phyloP scores from a whole-genome alignment of 2,329 filamentous ascomycete genomes.

The Eutypella sp. region DNA sequence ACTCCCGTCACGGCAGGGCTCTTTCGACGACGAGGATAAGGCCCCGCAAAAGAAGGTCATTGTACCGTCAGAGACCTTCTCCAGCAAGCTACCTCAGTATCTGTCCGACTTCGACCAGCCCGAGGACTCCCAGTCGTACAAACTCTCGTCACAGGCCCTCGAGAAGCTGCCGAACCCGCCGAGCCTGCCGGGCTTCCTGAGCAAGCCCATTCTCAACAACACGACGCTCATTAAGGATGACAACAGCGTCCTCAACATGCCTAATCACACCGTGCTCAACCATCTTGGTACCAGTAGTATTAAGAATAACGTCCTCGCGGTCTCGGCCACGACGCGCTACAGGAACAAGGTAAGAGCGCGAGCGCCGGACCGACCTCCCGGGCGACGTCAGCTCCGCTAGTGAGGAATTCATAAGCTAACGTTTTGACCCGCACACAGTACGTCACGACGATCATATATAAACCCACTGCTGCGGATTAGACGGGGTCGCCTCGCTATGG shows the following conservation, averaged over 20 bases:
- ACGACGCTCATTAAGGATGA: constrained; percentile 93
- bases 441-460: constrained; percentile 96
- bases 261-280: constrained; percentile 94
- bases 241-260: constrained; percentile 93
- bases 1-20: constrained; percentile 27
- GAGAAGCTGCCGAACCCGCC: constrained; percentile 80
- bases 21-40: constrained; percentile 38
- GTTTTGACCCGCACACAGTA: constrained; percentile 61
- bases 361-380: too few species aligned
- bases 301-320: constrained; percentile 91
- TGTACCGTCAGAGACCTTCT: constrained; percentile 57
- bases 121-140: constrained; percentile 71
- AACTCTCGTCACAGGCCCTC: constrained; percentile 68
- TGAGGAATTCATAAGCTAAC: too few species aligned
- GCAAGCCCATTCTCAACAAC: constrained; percentile 91
- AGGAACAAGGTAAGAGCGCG: constrained; percentile 72
- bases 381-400: too few species aligned
- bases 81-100: constrained; percentile 73
- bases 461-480: constrained; percentile 63
- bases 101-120: constrained; percentile 80
- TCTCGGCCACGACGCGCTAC: constrained; percentile 95
- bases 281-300: constrained; percentile 97
- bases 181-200: constrained; percentile 81
- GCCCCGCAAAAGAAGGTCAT: constrained; percentile 51
- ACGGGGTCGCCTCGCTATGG: too few species aligned